Conservation (phyloP, 208 protist genomes). For the Perkinsela sp. region DNA sequence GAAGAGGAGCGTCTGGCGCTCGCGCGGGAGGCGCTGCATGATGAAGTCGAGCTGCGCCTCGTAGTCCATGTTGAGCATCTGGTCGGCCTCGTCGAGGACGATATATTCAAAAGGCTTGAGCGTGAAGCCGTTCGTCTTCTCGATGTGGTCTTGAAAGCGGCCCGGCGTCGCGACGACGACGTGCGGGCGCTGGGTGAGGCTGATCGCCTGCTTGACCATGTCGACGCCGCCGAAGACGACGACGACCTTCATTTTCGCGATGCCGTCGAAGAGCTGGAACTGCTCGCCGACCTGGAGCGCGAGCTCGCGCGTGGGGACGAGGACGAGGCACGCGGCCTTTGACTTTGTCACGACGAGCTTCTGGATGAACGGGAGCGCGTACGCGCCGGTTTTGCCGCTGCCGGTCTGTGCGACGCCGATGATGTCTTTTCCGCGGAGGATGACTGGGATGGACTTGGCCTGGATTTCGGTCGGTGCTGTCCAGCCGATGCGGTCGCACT, state of each 20-base stretch:
- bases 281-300: slow-evolving; percentile 85
- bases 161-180: slow-evolving; percentile 90
- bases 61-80: slow-evolving; percentile 92
- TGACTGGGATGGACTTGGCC: slow-evolving; percentile 64
- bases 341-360: slow-evolving; percentile 62
- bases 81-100: slow-evolving; percentile 92
- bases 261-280: slow-evolving; percentile 57
- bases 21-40: slow-evolving; percentile 50
- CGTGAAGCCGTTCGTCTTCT: slow-evolving; percentile 92
- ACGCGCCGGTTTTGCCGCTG: slow-evolving; percentile 94
- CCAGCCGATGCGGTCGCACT: slow-evolving; percentile 65
- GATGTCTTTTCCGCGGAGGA: slow-evolving; percentile 55
- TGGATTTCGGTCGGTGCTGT: slow-evolving; percentile 80
- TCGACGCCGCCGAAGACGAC: slow-evolving; percentile 73
- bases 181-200: slow-evolving; percentile 77
- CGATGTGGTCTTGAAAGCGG: slow-evolving; percentile 83
- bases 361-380: slow-evolving; percentile 91
- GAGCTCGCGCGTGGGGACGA: slow-evolving; percentile 91
- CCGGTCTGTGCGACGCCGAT: slow-evolving; percentile 95
- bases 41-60: slow-evolving; percentile 90
- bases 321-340: slow-evolving; percentile 63
- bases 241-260: slow-evolving; percentile 54
- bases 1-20: slow-evolving; percentile 81
- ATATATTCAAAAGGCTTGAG: slow-evolving; percentile 75
- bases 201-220: slow-evolving; percentile 76